Conservation (phyloP, 768 basidiomycete genomes). For the Suillus variegatus region DNA sequence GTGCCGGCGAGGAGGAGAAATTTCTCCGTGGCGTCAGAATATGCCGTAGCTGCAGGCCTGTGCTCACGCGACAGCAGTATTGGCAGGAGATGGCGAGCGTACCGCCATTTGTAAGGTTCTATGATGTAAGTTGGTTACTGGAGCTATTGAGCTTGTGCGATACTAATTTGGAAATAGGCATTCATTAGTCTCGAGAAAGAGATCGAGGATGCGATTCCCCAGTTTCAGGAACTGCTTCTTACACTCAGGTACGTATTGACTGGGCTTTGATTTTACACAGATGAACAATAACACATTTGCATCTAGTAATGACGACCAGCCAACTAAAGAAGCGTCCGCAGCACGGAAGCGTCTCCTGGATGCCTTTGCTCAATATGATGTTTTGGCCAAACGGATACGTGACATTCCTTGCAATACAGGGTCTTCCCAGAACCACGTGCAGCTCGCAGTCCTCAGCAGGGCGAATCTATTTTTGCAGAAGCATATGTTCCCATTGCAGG, state of each 20-base stretch:
- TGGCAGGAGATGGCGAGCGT: conserved; percentile 58
- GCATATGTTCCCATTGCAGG: conserved; percentile 70
- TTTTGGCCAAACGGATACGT: conserved; percentile 82
- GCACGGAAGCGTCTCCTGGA: conserved; percentile 83
- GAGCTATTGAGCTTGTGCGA: neutral
- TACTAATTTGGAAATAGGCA: conserved; percentile 39
- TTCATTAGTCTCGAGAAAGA: conserved; percentile 81
- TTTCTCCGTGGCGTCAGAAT: conserved; percentile 88
- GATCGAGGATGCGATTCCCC: conserved; percentile 84
- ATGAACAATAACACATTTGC: neutral
- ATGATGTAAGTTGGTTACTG: conserved; percentile 52
- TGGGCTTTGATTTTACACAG: conserved; percentile 24
- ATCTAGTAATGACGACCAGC: conserved; percentile 46
- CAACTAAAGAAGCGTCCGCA: conserved; percentile 65
- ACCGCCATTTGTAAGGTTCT: conserved; percentile 67
- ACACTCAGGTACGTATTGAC: conserved; percentile 55
- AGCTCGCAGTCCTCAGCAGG: conserved; percentile 74
- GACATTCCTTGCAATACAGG: conserved; percentile 64
- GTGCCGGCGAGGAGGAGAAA: conserved; percentile 64
- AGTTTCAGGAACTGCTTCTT: conserved; percentile 84
- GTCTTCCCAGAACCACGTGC: conserved; percentile 82
- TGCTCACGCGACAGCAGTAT: conserved; percentile 84
- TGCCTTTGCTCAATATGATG: conserved; percentile 87
- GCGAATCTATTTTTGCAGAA: conserved; percentile 84
- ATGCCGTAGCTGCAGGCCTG: conserved; percentile 80